phyloP scores from a whole-genome alignment of 2,329 filamentous ascomycete species.

The Fusarium beomiforme region DNA sequence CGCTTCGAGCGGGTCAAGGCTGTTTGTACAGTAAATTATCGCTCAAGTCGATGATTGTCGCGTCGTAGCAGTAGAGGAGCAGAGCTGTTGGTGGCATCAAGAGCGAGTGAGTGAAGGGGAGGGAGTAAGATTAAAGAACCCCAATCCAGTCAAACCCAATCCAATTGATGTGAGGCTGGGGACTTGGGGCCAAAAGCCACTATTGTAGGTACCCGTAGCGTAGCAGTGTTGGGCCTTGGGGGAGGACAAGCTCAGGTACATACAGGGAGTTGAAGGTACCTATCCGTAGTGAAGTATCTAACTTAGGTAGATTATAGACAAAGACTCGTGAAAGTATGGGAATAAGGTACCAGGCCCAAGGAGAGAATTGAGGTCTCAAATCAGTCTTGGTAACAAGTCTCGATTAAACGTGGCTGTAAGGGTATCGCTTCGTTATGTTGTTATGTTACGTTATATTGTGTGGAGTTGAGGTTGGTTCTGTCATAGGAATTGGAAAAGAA shows the following conservation, averaged over 20 bases:
- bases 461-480: neutral
- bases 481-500: neutral
- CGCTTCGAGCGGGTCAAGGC: slow-evolving; percentile 8
- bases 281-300: neutral
- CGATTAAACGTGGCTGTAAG: neutral
- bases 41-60: slow-evolving; percentile 28
- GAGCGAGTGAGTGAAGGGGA: slow-evolving; percentile 17
- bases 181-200: slow-evolving; percentile 27
- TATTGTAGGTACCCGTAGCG: slow-evolving; percentile 29
- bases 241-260: neutral
- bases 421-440: neutral
- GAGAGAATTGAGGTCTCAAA: too few relatives aligned
- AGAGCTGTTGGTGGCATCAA: slow-evolving; percentile 33
- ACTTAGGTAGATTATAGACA: neutral
- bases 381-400: neutral
- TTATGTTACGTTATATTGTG: neutral
- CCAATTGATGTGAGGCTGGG: slow-evolving; percentile 31
- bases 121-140: slow-evolving; percentile 38
- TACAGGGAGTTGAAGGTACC: neutral
- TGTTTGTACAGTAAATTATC: slow-evolving; percentile 16
- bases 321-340: neutral
- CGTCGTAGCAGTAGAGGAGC: slow-evolving; percentile 20
- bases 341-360: neutral
- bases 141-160: slow-evolving; percentile 20
- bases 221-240: slow-evolving; percentile 2